Evolutionary conservation across 352 stramenopile species (phyloP), one percentile per base, ranked within the genome.

Genomic region (Phytophthora constricta): DNA sequence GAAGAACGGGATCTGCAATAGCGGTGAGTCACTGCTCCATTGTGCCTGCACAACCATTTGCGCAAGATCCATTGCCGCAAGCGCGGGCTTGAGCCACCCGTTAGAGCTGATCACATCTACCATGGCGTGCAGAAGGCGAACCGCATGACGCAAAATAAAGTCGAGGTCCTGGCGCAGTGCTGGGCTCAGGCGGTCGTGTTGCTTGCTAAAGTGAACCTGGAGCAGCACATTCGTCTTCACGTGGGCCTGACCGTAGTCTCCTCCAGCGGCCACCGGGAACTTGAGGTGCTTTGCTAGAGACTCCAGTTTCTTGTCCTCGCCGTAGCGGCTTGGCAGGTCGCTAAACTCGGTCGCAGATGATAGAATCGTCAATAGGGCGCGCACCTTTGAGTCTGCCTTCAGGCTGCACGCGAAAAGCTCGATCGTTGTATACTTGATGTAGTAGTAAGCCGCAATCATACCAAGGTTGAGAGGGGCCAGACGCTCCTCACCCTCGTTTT

Each of bases 391-490:
- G 68, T 98, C 97, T 5, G 87, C 91, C 22, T 96, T 99, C 17
- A 99, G 74, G 55, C 95, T 98, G 67, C 96, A 98, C 25, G 97
- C 97, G 70, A 99, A 99, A 25, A 99, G 82, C 75, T 99, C 97
- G 63, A 99, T 98, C 27, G 98, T 99, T 48, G 95, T 98, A 82
- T 99, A 99, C 78, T 98, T 94, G 57, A 99, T 92, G 78, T 99
- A 99, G 79, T 99, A 99, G 81, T 99, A 99, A 0, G 97, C 96
- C 17, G 97, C 97, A 62, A 99, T 99, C 96, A 99, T 99, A 42
- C 98, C 98, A 46, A 99, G 81, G 80, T 99, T 99, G 16, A 99
- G 81, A 5, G 98, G 87, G 34, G 85, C 88, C 31, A 99, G 80
- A 55, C 96, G 89, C 49, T 98, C 92, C 43, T 96, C 91, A 26